Evolutionary conservation across 192 early-diverging fungal genomes (phyloP), one percentile per base, ranked within the genome.

Genomic region (Coemansia sp.): DNA sequence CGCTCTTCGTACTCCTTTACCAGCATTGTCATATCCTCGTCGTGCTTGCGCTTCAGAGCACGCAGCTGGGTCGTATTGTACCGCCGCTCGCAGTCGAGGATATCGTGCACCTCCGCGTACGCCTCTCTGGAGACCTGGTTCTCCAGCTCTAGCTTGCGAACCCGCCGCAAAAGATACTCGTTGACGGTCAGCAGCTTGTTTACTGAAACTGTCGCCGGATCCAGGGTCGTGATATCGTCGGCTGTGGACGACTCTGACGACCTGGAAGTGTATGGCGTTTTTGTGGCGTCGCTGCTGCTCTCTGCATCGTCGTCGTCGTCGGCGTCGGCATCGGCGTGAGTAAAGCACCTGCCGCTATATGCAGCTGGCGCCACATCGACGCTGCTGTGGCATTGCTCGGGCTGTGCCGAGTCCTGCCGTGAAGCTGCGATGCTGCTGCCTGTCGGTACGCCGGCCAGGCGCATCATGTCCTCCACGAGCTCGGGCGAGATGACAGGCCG

Each of bases 61-160:
- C 45, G 38, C 11, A 66, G 23, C 44, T 66, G 58, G 1, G 59
- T 57, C 12, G 40, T 26, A 30, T 62, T 61, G 22, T 64, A 66
- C 41, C 66, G 63, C 20, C 64, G 70, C 51, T 73, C 70, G 35
- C 54, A 41, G n/a, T 56, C 54, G 8, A 73, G 54, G 10, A 62
- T 66, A 37, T 73, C 58, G n/a, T 59, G 52, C 26, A 73, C 70
- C 41, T 66, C 70, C 12, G 44, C 25, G 26, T 73, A 73, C 19
- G 70, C 70, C 56, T 73, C 70, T 21, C 47, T 51, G 29, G 66
- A 39, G 29, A 73, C 62, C 47, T 66, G 70, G 44, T 73, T 73
- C n/a, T 58, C 62, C 35, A 73, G 51, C 64, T 73, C 69, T 7
- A 73, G 69, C 37, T 73, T 73, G 41, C 69, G 69, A 23, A 73